A percentile compares a stretch with the other conserved stretches of the same genome.
These are phyloP conservation scores for Pseudisothecium myosuroides DNA, from an alignment of 225 moss, liverwort and hornwort species.

Conservation along the genomic window DNA sequence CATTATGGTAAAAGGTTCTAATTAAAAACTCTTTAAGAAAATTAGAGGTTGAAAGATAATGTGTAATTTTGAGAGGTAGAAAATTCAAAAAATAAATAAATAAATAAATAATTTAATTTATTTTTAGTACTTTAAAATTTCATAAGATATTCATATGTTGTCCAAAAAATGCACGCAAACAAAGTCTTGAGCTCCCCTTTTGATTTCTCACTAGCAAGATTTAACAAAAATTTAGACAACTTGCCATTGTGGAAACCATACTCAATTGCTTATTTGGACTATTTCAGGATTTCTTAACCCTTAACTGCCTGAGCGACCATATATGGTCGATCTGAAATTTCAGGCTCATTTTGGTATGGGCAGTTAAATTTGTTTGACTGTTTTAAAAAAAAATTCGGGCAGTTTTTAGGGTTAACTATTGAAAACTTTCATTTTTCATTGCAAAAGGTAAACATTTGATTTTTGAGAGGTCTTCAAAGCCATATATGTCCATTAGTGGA, in stretches of 20 bases:
- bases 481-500: too few species aligned
- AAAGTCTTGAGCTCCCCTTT: not conserved
- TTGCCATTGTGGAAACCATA: not conserved
- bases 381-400: too few species aligned
- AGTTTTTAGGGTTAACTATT: too few species aligned
- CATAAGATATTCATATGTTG: not conserved
- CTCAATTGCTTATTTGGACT: not conserved
- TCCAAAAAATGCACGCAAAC: not conserved
- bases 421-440: too few species aligned
- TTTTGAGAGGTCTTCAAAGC: too few species aligned
- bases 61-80: not conserved
- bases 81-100: not conserved
- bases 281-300: too few species aligned
- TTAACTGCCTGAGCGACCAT: too few species aligned
- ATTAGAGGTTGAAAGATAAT: not conserved
- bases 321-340: too few species aligned
- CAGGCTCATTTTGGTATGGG: too few species aligned
- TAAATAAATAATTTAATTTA: too few species aligned
- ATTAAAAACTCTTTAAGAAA: not conserved
- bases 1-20: not conserved
- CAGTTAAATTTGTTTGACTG: too few species aligned
- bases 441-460: too few species aligned
- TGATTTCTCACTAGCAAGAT: not conserved
- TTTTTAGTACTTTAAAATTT: not conserved
- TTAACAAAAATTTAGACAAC: not conserved